Base-by-base conservation (phyloP, 768 basidiomycete genomes). In the Tylopilus sp. region DNA sequence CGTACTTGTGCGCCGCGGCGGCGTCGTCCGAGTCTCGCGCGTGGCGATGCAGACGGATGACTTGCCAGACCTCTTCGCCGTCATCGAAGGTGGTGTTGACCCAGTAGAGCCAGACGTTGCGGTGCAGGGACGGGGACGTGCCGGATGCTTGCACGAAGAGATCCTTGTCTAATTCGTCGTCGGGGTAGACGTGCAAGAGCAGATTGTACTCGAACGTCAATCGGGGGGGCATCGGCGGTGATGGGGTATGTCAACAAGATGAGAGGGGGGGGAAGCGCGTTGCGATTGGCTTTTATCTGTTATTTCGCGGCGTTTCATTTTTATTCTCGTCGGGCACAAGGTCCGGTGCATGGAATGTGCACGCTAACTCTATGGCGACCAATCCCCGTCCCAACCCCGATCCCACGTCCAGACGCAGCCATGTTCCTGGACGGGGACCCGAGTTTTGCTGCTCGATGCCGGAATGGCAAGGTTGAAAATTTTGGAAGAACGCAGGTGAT, bases 11-110 rank as follows among this genome's bases (percentile, higher is more conserved):
- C 20, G 45, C 15, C 20, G 42, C 23, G 40, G 45, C 15, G 22
- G 42, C 23, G 40, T 26, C 11, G 15, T 20, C 23, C 39, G n/a
- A n/a, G n/a, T n/a, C n/a, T n/a, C n/a, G n/a, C n/a, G 54, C 57
- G 5, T 42, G 60, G 4, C 40, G 40, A 22, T 56, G 51, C 33
- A 68, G 61, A 15, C 64, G 64, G 13, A 62, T 55, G 53, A 61
- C 64, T 6, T 65, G 66, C 60, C 65, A 68, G 3, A 65, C 58
- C 30, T 65, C 55, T 15, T 56, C 56, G 13, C 63, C 60, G 20
- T 62, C 60, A 38, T 6, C 11, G 35, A 65, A 65, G 39, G 50
- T 43, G 12, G 36, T 47, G 55, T 65, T 65, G 44, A 60, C 58
- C 66, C 64, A 65, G 45, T 65, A 68, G 28, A 65, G 17, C 17